These are phyloP conservation scores for Schizophyllum amplum DNA, from an alignment of 1,284 basidiomycete genomes.

Conservation along the genomic window DNA sequence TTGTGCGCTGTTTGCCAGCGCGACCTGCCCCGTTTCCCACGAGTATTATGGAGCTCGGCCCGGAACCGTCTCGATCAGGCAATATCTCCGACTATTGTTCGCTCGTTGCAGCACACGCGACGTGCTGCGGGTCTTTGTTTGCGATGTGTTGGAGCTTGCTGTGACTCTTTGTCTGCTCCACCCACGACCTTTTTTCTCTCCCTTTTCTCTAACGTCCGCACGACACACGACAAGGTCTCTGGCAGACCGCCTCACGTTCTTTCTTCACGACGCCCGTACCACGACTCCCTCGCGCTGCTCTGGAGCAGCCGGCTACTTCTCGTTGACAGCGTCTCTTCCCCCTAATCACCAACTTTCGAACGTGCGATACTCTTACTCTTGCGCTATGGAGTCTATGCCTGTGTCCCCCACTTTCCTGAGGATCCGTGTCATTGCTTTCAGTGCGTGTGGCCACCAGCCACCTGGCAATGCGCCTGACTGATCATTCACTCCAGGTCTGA, in stretches of 20 bases:
- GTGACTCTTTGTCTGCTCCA: background rate
- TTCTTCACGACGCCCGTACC: background rate
- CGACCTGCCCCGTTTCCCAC: background rate
- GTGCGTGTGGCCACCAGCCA: constrained; percentile 2
- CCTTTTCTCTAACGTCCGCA: background rate
- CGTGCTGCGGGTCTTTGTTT: background rate
- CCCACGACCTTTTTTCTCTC: background rate
- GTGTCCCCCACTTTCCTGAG: constrained; percentile 10
- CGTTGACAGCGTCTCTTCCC: background rate
- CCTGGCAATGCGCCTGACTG: background rate
- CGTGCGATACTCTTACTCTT: background rate
- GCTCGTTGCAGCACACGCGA: background rate
- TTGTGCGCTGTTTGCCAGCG: background rate
- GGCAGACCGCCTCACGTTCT: background rate
- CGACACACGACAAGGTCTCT: background rate
- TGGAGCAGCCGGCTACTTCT: background rate
- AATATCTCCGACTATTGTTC: background rate
- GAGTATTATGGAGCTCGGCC: background rate
- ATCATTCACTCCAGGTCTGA: constrained; percentile 2
- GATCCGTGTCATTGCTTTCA: constrained; percentile 12
- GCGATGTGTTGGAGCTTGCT: too few species aligned
- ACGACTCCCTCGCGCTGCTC: background rate
- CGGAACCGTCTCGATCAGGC: background rate
- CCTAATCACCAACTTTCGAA: background rate
- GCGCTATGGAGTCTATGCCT: constrained; percentile 1